phyloP scores from a whole-genome alignment of 305 asterid species.

The Galium porrigens region DNA sequence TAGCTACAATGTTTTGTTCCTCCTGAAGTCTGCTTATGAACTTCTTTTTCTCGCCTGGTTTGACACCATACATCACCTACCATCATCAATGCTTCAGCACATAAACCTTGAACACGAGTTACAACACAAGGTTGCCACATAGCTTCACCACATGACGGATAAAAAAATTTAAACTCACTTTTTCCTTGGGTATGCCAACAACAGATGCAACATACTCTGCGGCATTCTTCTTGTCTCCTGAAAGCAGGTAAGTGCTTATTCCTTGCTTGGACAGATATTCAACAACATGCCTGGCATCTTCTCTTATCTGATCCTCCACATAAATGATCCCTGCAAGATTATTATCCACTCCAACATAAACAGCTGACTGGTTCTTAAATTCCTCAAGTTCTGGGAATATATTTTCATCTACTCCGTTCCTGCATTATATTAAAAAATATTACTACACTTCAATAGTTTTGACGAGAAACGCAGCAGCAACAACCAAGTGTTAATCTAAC shows the following conservation, averaged over 20 bases:
- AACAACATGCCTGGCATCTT: conserved; percentile 71
- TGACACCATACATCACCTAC: conserved; percentile 75
- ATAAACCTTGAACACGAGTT: not conserved
- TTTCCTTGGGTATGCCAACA: conserved; percentile 84
- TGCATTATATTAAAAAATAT: conserved; percentile 20
- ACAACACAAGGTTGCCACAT: not conserved
- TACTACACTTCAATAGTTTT: not conserved
- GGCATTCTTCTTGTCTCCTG: conserved; percentile 84
- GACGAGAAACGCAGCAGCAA: not conserved
- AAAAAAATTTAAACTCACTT: conserved; percentile 37
- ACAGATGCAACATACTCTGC: conserved; percentile 90
- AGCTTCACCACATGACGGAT: not conserved
- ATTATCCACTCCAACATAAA: conserved; percentile 75
- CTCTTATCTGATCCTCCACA: conserved; percentile 93
- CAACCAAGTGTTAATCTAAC: not conserved
- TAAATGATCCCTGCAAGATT: conserved; percentile 76
- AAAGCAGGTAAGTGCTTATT: conserved; percentile 62
- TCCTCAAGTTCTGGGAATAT: conserved; percentile 59
- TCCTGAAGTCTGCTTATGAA: conserved; percentile 60
- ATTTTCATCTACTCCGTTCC: conserved; percentile 64
- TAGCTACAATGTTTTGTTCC: conserved; percentile 62
- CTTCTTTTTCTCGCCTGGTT: conserved; percentile 71
- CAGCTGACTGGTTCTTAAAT: conserved; percentile 71
- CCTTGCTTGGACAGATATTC: conserved; percentile 70
- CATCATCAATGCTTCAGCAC: conserved; percentile 18